Percentiles rank a stretch among this genome's conserved stretches.
phyloP scores from a whole-genome alignment of 2,329 filamentous ascomycete genomes.

The Thyridium curvatum region DNA sequence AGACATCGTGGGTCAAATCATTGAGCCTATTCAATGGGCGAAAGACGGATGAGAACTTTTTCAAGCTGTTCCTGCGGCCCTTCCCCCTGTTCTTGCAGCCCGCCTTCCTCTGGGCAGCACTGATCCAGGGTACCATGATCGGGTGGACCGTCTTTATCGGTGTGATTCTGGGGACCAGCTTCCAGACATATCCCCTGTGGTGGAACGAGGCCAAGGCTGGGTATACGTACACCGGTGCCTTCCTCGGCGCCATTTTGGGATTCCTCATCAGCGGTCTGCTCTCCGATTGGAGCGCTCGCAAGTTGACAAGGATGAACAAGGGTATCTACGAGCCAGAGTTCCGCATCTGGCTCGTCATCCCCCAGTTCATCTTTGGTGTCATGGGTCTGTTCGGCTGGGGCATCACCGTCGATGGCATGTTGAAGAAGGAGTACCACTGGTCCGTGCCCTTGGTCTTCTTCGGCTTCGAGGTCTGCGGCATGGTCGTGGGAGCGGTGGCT shows the following conservation, averaged over 20 bases:
- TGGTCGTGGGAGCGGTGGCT: constrained; percentile 86
- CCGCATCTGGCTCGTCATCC: constrained; percentile 73
- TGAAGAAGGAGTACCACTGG: constrained; percentile 55
- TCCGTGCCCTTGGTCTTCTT: constrained; percentile 76
- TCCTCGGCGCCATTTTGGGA: constrained; percentile 74
- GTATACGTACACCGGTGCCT: constrained; percentile 82
- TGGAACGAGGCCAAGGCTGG: constrained; percentile 77
- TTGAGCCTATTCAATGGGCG: constrained; percentile 72
- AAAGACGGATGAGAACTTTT: constrained; percentile 71
- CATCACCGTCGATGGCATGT: constrained; percentile 58
- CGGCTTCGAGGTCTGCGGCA: constrained; percentile 75
- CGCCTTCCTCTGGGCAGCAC: constrained; percentile 70
- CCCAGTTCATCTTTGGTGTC: constrained; percentile 71
- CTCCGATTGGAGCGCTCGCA: constrained; percentile 65
- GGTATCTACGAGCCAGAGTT: constrained; percentile 92
- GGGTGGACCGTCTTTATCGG: constrained; percentile 95
- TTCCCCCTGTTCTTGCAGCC: constrained; percentile 81
- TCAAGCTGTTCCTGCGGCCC: constrained; percentile 60
- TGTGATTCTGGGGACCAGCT: constrained; percentile 74
- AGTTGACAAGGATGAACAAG: constrained; percentile 66
- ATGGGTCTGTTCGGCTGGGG: constrained; percentile 83
- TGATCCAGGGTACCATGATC: constrained; percentile 85
- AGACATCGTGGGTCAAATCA: constrained; percentile 54
- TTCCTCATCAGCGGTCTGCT: constrained; percentile 69
- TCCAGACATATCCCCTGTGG: constrained; percentile 73